Percentiles rank a stretch among this genome's conserved stretches.
Conservation (phyloP, 192 early-diverging fungal species). For the Chytriomyces sp. region DNA sequence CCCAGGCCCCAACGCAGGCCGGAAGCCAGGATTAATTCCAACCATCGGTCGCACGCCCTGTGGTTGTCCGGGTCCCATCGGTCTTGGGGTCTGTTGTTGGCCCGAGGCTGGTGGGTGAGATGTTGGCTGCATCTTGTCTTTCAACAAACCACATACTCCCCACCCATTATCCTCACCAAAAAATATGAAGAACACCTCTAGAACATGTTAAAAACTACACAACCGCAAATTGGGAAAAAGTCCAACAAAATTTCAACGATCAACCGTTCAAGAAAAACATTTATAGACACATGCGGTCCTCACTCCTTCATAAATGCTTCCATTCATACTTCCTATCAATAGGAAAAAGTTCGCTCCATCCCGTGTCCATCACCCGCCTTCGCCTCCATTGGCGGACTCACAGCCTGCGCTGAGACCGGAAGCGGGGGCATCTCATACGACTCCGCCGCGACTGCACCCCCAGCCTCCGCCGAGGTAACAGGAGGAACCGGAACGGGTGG, state of each 20-base stretch:
- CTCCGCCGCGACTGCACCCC: background rate
- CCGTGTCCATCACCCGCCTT: background rate
- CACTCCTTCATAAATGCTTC: background rate
- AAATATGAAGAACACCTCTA: background rate
- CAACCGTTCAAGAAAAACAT: background rate
- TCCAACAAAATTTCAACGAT: conserved; percentile 1
- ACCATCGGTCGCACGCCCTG: too few relatives aligned
- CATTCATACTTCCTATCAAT: background rate
- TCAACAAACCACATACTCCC: too few relatives aligned
- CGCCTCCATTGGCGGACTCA: background rate
- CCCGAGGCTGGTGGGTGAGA: too few relatives aligned
- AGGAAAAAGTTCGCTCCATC: background rate
- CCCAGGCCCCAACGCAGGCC: too few relatives aligned
- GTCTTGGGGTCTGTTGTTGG: too few relatives aligned
- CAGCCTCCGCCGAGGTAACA: background rate
- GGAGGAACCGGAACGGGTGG: background rate
- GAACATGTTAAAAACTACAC: background rate
- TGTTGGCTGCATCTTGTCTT: too few relatives aligned
- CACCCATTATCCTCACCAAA: too few relatives aligned
- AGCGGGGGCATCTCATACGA: background rate
- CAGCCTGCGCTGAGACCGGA: too few relatives aligned
- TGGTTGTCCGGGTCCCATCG: too few relatives aligned
- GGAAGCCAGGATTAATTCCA: too few relatives aligned
- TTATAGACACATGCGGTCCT: background rate
- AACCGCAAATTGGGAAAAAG: background rate